Conservation (phyloP, 257 asterid species). For the Euphrasia confusa region DNA sequence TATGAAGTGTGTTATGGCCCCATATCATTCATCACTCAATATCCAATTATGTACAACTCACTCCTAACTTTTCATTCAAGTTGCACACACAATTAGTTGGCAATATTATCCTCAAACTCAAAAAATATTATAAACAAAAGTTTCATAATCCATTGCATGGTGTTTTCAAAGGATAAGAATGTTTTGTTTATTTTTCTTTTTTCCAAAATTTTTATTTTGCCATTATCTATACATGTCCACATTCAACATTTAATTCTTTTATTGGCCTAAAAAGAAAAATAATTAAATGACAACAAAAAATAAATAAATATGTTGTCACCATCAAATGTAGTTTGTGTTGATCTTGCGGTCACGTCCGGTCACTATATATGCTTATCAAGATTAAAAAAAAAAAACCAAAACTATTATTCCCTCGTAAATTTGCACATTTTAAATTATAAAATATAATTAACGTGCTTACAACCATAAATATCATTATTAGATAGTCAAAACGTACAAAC, state of each 20-base stretch:
- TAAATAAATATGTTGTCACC: not conserved
- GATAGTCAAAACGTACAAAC: too few relatives aligned
- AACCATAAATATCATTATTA: too few relatives aligned
- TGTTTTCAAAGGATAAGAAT: constrained; percentile 30
- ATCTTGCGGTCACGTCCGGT: not conserved
- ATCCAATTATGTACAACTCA: not conserved
- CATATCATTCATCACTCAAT: constrained; percentile 4
- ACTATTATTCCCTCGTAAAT: too few relatives aligned
- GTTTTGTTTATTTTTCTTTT: not conserved
- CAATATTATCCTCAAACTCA: constrained; percentile 27
- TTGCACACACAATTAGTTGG: constrained; percentile 27
- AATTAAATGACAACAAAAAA: not conserved
- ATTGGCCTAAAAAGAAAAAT: constrained; percentile 10
- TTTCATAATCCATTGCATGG: not conserved
- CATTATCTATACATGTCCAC: not conserved
- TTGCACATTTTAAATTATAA: too few relatives aligned
- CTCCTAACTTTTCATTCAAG: constrained; percentile 22
- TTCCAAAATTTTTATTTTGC: not conserved
- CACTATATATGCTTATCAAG: too few relatives aligned
- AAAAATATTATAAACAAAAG: not conserved
- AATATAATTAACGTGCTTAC: too few relatives aligned
- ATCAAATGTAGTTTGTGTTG: constrained; percentile 12
- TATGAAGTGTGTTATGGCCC: not conserved
- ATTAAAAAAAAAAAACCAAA: too few relatives aligned
- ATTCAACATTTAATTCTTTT: not conserved